Percentiles rank a stretch among this genome's conserved stretches.
phyloP scores from a whole-genome alignment of 495 filamentous ascomycete species.

The Aspergillus saccharolyticus region DNA sequence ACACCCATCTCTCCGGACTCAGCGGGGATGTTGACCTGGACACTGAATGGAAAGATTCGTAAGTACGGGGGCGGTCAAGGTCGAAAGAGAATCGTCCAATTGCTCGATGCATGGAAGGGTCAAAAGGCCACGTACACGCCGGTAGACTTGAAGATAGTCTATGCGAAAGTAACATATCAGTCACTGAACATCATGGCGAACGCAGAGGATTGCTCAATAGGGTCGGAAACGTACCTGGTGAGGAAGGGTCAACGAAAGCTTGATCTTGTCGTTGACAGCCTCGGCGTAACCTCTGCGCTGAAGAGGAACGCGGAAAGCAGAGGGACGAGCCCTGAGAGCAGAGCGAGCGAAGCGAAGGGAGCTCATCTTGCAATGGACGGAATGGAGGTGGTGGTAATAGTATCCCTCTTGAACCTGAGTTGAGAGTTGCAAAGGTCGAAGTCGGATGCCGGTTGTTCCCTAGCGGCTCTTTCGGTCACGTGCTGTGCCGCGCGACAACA shows the following conservation, averaged over 20 bases:
- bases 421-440: slow-evolving; percentile 44
- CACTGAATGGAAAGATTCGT: slow-evolving; percentile 49
- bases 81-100: slow-evolving; percentile 9
- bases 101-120: slow-evolving; percentile 1
- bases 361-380: slow-evolving; percentile 65
- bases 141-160: slow-evolving; percentile 71
- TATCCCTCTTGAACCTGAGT: slow-evolving; percentile 37
- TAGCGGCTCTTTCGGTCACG: slow-evolving; percentile 27
- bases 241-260: slow-evolving; percentile 92
- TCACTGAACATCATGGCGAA: neutral
- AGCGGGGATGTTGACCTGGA: slow-evolving; percentile 98
- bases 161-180: slow-evolving; percentile 23
- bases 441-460: slow-evolving; percentile 45
- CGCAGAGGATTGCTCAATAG: slow-evolving; percentile 3
- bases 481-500: slow-evolving; percentile 5
- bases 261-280: slow-evolving; percentile 92
- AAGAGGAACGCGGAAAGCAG: slow-evolving; percentile 60
- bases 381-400: slow-evolving; percentile 31
- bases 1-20: slow-evolving; percentile 99
- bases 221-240: slow-evolving; percentile 73
- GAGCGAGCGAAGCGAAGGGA: slow-evolving; percentile 82
- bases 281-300: slow-evolving; percentile 91
- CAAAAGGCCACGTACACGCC: slow-evolving; percentile 59
- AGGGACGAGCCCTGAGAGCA: slow-evolving; percentile 73
- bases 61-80: slow-evolving; percentile 28